Evolutionary conservation across 768 basidiomycete species (phyloP).

Genomic region (Crucibulum laeve): DNA sequence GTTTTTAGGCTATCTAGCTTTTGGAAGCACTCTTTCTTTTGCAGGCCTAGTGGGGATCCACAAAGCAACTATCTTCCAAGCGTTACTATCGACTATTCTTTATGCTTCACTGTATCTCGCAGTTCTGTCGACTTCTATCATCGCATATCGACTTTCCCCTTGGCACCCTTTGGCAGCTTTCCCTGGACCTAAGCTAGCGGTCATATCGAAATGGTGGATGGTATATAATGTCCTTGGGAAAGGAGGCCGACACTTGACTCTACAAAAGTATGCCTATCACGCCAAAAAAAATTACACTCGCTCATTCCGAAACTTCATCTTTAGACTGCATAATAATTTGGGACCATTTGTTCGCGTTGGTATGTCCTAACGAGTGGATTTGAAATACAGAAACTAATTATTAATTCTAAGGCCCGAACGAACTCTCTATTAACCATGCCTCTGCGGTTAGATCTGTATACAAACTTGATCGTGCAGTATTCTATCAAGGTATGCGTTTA

Average conservation of each 20-base stretch:
- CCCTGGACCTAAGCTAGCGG: conserved; percentile 27
- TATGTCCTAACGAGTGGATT: background rate
- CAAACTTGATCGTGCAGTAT: conserved; percentile 20
- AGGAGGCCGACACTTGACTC: conserved; percentile 12
- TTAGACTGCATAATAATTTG: background rate
- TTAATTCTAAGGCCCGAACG: conserved; percentile 27
- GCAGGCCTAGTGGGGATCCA: too few species aligned
- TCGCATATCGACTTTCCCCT: conserved; percentile 30
- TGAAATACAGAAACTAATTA: background rate
- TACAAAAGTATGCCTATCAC: conserved; percentile 6
- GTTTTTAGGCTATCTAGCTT: too few species aligned
- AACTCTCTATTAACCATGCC: conserved; percentile 24
- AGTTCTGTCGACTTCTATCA: conserved; percentile 16
- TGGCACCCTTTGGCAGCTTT: conserved; percentile 31
- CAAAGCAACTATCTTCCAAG: too few species aligned
- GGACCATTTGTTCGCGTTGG: background rate
- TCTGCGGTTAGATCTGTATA: conserved; percentile 18
- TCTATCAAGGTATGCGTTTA: conserved; percentile 1
- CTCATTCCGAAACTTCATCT: background rate
- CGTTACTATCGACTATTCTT: too few species aligned
- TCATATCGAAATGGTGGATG: conserved; percentile 26
- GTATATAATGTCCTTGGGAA: conserved; percentile 10
- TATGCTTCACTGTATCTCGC: too few species aligned
- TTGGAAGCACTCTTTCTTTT: too few species aligned
- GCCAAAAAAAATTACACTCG: background rate